Conservation (phyloP, 2,329 filamentous ascomycete species). For the Lasiodiplodia citricola region DNA sequence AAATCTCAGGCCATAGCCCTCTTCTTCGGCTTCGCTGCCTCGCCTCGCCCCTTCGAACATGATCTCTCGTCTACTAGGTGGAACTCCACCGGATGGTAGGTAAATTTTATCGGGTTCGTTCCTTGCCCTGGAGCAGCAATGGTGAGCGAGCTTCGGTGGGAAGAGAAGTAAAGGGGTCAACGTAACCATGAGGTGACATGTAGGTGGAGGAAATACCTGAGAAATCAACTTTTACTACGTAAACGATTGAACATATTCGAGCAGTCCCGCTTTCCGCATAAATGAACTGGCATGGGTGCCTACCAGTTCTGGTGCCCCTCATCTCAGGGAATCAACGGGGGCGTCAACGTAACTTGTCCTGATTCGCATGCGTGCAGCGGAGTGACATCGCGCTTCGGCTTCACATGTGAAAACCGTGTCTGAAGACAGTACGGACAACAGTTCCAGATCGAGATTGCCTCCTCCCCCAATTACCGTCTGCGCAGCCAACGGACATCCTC, state of each 20-base stretch:
- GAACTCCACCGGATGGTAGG: too few species aligned
- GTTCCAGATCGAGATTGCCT: not conserved
- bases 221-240: not conserved
- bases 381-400: not conserved
- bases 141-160: too few species aligned
- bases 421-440: not conserved
- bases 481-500: not conserved
- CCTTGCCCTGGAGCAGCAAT: too few species aligned
- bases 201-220: not conserved
- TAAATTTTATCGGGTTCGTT: too few species aligned
- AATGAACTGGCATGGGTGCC: not conserved
- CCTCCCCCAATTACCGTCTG: not conserved
- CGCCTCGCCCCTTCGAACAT: not conserved
- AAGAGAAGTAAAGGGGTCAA: too few species aligned
- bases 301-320: not conserved
- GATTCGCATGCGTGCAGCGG: not conserved
- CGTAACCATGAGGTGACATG: not conserved
- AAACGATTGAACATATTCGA: not conserved
- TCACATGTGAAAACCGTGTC: not conserved
- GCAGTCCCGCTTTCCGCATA: not conserved
- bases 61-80: too few species aligned
- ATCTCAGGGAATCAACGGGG: not conserved
- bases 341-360: not conserved
- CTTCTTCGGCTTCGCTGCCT: not conserved
- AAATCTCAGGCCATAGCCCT: not conserved